Evolutionary conservation across 1,284 basidiomycete species (phyloP).

Genomic region (Puccinia horiana): DNA sequence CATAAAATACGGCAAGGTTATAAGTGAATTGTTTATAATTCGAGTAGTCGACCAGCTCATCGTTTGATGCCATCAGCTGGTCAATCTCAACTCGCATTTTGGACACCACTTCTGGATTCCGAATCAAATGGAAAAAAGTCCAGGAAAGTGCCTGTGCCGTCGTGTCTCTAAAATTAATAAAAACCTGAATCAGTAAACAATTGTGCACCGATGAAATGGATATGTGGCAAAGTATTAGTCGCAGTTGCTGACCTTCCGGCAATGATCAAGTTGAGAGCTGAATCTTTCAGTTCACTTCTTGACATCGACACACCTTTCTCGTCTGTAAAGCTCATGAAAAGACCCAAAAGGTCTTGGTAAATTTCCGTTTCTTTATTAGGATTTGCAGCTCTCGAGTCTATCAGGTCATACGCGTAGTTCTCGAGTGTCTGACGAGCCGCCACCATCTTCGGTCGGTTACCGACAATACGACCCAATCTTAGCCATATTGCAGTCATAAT

Average conservation of each 20-base stretch:
- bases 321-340: slow-evolving; percentile 51
- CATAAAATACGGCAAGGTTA: slow-evolving; percentile 51
- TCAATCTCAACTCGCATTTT: slow-evolving; percentile 50
- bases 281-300: slow-evolving; percentile 51
- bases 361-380: slow-evolving; percentile 24
- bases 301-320: slow-evolving; percentile 47
- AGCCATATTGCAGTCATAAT: slow-evolving; percentile 35
- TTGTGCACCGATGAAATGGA: background rate
- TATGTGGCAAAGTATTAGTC: background rate
- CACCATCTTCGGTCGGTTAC: slow-evolving; percentile 40
- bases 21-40: slow-evolving; percentile 50
- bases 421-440: slow-evolving; percentile 35
- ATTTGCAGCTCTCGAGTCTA: slow-evolving; percentile 37
- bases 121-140: slow-evolving; percentile 51
- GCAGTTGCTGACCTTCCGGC: slow-evolving; percentile 50
- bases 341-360: slow-evolving; percentile 50
- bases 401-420: slow-evolving; percentile 48
- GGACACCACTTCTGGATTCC: slow-evolving; percentile 41
- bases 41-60: slow-evolving; percentile 46
- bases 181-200: background rate
- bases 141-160: slow-evolving; percentile 52
- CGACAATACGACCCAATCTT: slow-evolving; percentile 31
- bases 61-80: slow-evolving; percentile 12
- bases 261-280: slow-evolving; percentile 52
- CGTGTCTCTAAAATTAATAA: slow-evolving; percentile 48